These are phyloP conservation scores for Aaosphaeria pasadenensis DNA, from an alignment of 2,329 filamentous ascomycete genomes.

Conservation along the genomic window DNA sequence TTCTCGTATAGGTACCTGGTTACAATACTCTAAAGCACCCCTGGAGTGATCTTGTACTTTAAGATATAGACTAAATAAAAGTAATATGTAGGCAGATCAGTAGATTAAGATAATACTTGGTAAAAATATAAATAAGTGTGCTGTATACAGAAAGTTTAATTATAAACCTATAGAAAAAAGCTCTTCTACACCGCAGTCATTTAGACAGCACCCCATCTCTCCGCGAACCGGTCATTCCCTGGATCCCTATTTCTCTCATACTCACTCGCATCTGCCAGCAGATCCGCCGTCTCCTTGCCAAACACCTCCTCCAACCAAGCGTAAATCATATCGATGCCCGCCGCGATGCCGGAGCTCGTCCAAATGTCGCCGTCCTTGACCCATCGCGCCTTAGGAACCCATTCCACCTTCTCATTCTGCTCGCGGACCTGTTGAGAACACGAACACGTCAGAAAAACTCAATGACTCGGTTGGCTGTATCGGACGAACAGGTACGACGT, in stretches of 20 bases:
- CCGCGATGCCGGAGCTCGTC: constrained; percentile 62
- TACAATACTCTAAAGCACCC: too few relatives aligned
- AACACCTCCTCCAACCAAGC: constrained; percentile 56
- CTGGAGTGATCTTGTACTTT: too few relatives aligned
- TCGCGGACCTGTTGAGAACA: constrained; percentile 37
- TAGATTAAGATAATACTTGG: too few relatives aligned
- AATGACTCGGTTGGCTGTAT: neutral
- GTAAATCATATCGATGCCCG: constrained; percentile 61
- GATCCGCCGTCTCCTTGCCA: constrained; percentile 50
- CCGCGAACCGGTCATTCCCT: constrained; percentile 55
- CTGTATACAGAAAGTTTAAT: too few relatives aligned
- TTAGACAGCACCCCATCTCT: constrained; percentile 26
- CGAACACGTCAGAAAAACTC: neutral
- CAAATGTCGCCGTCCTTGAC: constrained; percentile 64
- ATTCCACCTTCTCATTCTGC: constrained; percentile 45
- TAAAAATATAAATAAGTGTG: too few relatives aligned
- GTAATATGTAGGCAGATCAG: too few relatives aligned
- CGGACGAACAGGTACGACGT: neutral
- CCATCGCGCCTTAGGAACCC: constrained; percentile 63
- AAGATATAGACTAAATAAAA: too few relatives aligned
- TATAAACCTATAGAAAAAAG: too few relatives aligned
- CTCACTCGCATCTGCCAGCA: constrained; percentile 53
- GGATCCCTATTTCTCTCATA: constrained; percentile 56
- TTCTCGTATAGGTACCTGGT: too few relatives aligned
- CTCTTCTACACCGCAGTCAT: neutral